phyloP scores from a whole-genome alignment of 805 yeast species.

The Barnettozyma siamensis region DNA sequence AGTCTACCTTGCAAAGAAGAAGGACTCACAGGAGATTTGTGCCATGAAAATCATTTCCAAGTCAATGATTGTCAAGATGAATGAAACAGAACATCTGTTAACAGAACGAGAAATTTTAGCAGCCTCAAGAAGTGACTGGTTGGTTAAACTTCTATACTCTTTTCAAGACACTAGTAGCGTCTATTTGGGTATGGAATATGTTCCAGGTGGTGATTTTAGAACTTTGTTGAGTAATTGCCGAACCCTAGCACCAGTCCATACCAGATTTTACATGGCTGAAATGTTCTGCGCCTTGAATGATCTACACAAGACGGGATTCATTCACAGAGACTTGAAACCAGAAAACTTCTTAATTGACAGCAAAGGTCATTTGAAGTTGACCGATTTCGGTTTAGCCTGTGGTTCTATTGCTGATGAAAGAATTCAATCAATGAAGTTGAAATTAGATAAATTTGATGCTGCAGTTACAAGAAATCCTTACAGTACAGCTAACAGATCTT shows the following conservation, averaged over 20 bases:
- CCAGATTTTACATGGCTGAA: conserved; percentile 90
- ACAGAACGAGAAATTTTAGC: conserved; percentile 96
- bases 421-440: conserved; percentile 83
- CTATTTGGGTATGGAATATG: conserved; percentile 97
- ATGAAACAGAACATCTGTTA: conserved; percentile 91
- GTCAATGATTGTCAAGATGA: conserved; percentile 75
- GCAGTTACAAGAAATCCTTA: conserved; percentile 44
- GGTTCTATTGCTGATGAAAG: conserved; percentile 91
- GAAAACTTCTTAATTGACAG: conserved; percentile 88
- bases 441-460: conserved; percentile 66
- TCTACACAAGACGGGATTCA: conserved; percentile 89
- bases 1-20: conserved; percentile 92
- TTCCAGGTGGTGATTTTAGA: conserved; percentile 99
- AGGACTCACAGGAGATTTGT: conserved; percentile 90
- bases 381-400: conserved; percentile 96
- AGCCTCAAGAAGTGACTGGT: conserved; percentile 94
- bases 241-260: conserved; percentile 87
- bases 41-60: conserved; percentile 91
- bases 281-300: conserved; percentile 96
- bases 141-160: conserved; percentile 88
- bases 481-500: conserved; percentile 54
- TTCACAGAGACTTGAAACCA: conserved; percentile 95
- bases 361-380: conserved; percentile 85
- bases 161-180: conserved; percentile 90
- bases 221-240: conserved; percentile 92